Conservation (phyloP, 768 basidiomycete species). For the Naganishia vaughanmartiniae region DNA sequence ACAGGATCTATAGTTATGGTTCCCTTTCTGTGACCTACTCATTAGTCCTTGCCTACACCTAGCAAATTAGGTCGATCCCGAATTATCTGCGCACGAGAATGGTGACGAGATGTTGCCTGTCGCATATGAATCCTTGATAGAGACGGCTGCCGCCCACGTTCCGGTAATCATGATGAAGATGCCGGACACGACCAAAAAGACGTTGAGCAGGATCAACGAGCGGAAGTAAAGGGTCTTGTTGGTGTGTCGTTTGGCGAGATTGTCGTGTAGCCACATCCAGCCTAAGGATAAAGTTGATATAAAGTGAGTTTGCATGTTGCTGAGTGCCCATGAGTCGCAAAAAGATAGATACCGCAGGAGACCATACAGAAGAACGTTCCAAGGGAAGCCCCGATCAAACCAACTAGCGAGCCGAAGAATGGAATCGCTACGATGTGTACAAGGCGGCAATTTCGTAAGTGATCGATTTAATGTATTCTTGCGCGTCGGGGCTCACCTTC, state of each 20-base stretch:
- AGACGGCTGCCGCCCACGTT: constrained; percentile 36
- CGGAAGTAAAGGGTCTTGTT: constrained; percentile 38
- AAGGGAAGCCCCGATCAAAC: constrained; percentile 39
- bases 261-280: constrained; percentile 45
- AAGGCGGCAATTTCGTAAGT: neutral
- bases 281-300: constrained; percentile 36
- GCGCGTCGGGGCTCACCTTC: constrained; percentile 24
- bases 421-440: constrained; percentile 28
- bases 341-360: constrained; percentile 3
- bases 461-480: neutral
- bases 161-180: constrained; percentile 42
- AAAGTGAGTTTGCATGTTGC: constrained; percentile 10
- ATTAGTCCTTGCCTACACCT: too few relatives aligned
- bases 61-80: constrained; percentile 9
- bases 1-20: neutral
- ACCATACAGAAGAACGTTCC: constrained; percentile 30
- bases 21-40: neutral
- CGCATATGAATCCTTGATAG: constrained; percentile 36
- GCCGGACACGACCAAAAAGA: constrained; percentile 37
- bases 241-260: constrained; percentile 30
- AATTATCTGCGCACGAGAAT: constrained; percentile 44
- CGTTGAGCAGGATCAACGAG: constrained; percentile 34
- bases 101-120: constrained; percentile 36
- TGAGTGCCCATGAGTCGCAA: neutral
- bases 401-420: constrained; percentile 32